Evolutionary conservation across 2,329 filamentous ascomycete genomes (phyloP), one percentile per base, ranked within the genome.

Genomic region (Colletotrichum orbiculare): DNA sequence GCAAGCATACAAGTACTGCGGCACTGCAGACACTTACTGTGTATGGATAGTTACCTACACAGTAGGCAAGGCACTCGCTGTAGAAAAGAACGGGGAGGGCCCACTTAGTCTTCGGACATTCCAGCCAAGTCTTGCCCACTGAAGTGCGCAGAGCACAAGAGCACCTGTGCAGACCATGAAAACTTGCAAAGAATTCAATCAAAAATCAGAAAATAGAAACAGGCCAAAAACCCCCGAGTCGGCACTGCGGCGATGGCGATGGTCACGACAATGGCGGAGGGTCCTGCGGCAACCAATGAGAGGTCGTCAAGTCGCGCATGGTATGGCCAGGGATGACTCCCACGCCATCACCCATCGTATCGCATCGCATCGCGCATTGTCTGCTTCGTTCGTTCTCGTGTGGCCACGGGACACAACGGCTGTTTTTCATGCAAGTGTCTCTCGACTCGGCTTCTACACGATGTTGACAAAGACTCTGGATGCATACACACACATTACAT

Each of bases 271-370:
- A 35, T 12, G 13, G 38, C 6, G 41, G 34, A 4, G 38, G 6
- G 34, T 15, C 12, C 25, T 25, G 25, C 25, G 25, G n/a, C 8
- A 34, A 39, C 42, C 54, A 58, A 57, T 47, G 42, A 54, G 43
- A 45, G 12, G 41, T 46, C 52, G 50, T 35, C 39, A 43, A 15
- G 13, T 35, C 12, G 45, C 33, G 45, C 25, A 38, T 54, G 57
- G 39, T 25, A 64, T 48, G 57, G 39, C 45, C 45, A 64, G 62
- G 62, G 62, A 55, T 61, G 35, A 34, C 43, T 25, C 17, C 42
- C 50, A 42, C 42, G 25, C 11, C 25, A 10, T 43, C 39, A n/a
- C 13, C 9, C 11, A 17, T 25, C n/a, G 45, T 47, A 13, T 13
- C 13, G 39, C 39, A 10, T 10, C 39, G 10, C 39, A 41, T 41